Base-by-base conservation (phyloP, 202 grass and related monocot genomes). In the Elaeis oleifera region DNA sequence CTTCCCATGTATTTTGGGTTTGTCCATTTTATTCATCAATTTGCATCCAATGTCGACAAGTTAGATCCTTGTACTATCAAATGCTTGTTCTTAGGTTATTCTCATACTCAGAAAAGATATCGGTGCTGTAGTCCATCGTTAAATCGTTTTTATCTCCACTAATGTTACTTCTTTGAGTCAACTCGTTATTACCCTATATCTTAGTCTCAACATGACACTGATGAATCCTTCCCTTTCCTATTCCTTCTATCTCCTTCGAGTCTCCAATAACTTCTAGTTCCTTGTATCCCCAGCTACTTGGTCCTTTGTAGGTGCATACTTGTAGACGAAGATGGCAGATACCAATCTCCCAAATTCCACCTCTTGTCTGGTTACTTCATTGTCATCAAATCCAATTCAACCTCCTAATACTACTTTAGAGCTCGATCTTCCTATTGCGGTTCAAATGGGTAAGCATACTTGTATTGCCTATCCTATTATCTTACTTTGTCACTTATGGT, bases 321-420 rank as follows among this genome's bases (percentile, higher is more conserved):
- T 6, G 28, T 4, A 5, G 5, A 31, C 28, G 28, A 31, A 31
- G 28, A 31, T 5, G 1, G 5, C 1, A 31, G 5, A 31, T 31
- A 31, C 5, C 28, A 31, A 6, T 31, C 28, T 31, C 28, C 28
- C 5, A 31, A 5, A 31, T 31, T 28, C 28, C 28, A 31, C 28
- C 28, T 6, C 28, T 31, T 31, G 5, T 31, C 0, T 36, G 28
- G 65, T 69, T 49, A 55, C 50, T 1, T 69, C 52, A 9, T 28
- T 53, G 16, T 27, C 48, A 55, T 74, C 59, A 48, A 70, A 83
- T 68, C 49, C 65, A 51, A 73, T 73, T 44, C 32, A 76, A 48
- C n/a, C 29, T 61, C 75, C 59, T 31, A 67, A 55, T 8, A 50
- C 50, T 20, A 55, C 57, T 70, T 70, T 16, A 13, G 6, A 29